Conservation (phyloP, 768 basidiomycete genomes). For the Trametopsis cervina region DNA sequence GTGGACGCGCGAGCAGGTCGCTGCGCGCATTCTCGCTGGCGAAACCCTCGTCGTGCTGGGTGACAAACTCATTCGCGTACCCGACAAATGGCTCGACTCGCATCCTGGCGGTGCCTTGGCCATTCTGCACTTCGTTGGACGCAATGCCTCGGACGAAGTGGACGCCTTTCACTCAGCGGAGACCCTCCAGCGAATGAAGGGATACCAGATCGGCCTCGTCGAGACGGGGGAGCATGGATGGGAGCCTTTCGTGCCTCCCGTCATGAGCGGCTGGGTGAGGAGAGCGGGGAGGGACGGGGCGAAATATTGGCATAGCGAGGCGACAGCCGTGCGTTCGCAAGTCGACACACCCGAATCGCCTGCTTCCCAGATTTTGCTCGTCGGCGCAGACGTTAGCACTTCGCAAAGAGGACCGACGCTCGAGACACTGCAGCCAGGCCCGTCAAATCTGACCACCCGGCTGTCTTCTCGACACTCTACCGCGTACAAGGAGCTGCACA, state of each 20-base stretch:
- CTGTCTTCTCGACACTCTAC: conserved; percentile 60
- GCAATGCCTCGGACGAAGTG: conserved; percentile 93
- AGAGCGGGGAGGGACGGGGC: conserved; percentile 38
- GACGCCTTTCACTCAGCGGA: conserved; percentile 78
- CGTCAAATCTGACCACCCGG: conserved; percentile 46
- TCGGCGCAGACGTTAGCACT: conserved; percentile 31
- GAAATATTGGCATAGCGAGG: conserved; percentile 57
- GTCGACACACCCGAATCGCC: conserved; percentile 18
- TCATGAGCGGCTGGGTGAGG: conserved; percentile 79
- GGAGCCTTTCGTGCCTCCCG: conserved; percentile 79
- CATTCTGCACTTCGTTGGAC: conserved; percentile 90
- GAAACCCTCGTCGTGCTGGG: conserved; percentile 71
- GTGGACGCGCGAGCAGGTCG: conserved; percentile 52
- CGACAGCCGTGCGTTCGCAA: conserved; percentile 32
- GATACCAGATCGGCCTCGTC: conserved; percentile 67
- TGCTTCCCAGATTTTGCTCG: conserved; percentile 56
- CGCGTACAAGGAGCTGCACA: conserved; percentile 78
- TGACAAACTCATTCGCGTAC: conserved; percentile 55
- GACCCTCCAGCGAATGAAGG: conserved; percentile 46
- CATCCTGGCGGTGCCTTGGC: conserved; percentile 90
- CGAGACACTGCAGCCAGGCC: conserved; percentile 42
- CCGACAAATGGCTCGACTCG: conserved; percentile 67
- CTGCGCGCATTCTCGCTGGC: conserved; percentile 65
- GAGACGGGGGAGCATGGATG: conserved; percentile 46
- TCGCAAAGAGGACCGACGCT: conserved; percentile 32